Evolutionary conservation across 306 rosid species (phyloP).

Genomic region (Medicago ruthenica): DNA sequence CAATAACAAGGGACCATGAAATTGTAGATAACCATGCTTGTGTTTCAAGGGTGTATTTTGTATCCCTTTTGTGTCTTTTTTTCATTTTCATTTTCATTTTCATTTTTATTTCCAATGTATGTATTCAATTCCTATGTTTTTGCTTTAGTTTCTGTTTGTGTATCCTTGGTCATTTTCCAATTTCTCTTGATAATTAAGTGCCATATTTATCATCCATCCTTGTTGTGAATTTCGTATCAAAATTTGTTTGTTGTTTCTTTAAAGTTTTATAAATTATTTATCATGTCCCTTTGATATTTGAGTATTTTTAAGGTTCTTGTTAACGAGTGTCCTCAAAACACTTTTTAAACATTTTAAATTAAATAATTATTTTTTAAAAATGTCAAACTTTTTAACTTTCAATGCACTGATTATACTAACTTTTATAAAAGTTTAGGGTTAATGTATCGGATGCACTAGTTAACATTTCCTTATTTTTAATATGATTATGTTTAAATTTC

Average conservation of each 20-base stretch:
- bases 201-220: constrained; percentile 21
- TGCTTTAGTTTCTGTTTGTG: constrained; percentile 23
- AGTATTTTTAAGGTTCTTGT: no score
- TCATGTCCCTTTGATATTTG: no score
- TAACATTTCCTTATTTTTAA: no score
- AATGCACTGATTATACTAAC: no score
- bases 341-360: no score
- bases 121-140: constrained; percentile 41
- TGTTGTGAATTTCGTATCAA: constrained; percentile 37
- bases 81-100: background rate
- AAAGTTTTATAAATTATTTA: constrained; percentile 25
- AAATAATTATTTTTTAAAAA: no score
- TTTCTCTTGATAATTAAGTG: constrained; percentile 37
- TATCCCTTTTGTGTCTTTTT: constrained; percentile 46
- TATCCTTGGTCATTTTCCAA: constrained; percentile 41
- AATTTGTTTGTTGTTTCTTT: constrained; percentile 44
- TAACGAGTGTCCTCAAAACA: no score
- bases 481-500: no score
- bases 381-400: no score
- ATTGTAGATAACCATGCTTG: constrained; percentile 64
- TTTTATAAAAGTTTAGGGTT: no score
- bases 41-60: constrained; percentile 61
- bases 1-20: constrained; percentile 42
- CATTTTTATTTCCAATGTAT: constrained; percentile 36
- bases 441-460: no score